Percentiles rank a stretch among this genome's conserved stretches.
These are phyloP conservation scores for Verbena officinalis DNA, from an alignment of 257 asterid genomes.

Conservation along the genomic window DNA sequence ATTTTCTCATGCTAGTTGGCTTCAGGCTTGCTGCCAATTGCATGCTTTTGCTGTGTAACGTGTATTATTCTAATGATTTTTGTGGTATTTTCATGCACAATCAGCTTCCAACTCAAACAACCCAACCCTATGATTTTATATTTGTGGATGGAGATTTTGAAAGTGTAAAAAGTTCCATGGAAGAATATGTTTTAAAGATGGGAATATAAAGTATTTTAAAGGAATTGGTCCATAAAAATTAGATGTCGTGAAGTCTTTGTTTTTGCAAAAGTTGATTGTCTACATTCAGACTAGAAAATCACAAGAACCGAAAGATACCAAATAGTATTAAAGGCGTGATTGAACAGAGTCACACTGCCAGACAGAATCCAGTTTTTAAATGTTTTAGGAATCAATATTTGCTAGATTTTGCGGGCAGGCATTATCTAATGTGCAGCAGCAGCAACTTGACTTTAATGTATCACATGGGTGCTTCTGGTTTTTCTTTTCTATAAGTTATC, in stretches of 20 bases:
- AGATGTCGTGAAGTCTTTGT: neutral
- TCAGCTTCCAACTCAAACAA: neutral
- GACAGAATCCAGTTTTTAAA: neutral
- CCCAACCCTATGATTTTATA: neutral
- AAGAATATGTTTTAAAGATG: neutral
- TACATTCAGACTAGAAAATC: neutral
- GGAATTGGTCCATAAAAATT: neutral
- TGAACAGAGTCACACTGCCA: neutral
- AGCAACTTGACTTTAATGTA: neutral
- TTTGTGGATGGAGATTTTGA: neutral
- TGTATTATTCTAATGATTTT: slow-evolving; percentile 1
- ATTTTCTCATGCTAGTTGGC: slow-evolving; percentile 10
- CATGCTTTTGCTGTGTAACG: slow-evolving; percentile 2
- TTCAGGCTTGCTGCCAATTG: slow-evolving; percentile 21
- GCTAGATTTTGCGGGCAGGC: neutral
- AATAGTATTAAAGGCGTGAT: neutral
- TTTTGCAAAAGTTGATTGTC: neutral
- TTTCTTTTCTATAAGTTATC: too few species aligned
- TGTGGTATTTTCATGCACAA: neutral
- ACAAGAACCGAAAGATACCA: neutral
- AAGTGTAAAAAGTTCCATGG: neutral
- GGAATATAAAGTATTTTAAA: too few species aligned
- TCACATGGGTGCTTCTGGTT: too few species aligned
- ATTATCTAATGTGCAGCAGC: neutral
- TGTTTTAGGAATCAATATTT: neutral